Evolutionary conservation across 1,284 basidiomycete genomes (phyloP).

Genomic region (Caloboletus inedulis): DNA sequence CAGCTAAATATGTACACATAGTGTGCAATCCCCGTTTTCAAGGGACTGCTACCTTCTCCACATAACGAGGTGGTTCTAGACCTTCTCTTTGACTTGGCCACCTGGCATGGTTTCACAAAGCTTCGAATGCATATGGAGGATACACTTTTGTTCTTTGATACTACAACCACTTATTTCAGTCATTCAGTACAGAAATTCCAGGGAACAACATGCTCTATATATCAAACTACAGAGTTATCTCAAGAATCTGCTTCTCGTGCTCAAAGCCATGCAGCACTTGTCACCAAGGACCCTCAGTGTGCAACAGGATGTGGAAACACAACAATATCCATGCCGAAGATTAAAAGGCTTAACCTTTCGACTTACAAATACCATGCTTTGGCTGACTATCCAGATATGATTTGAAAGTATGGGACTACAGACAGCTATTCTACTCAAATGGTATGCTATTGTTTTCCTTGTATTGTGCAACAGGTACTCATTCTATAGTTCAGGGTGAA

Average conservation of each 20-base stretch:
- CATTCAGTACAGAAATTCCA: neutral
- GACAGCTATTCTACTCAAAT: no score
- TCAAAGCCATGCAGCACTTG: neutral
- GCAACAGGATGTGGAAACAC: fast-evolving
- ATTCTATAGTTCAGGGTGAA: no score
- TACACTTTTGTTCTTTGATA: neutral
- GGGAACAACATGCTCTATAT: neutral
- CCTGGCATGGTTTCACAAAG: slow-evolving; percentile 36
- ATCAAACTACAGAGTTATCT: neutral
- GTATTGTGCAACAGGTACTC: no score
- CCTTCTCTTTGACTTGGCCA: slow-evolving; percentile 9
- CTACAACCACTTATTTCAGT: neutral
- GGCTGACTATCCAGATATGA: no score
- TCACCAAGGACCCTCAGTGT: neutral
- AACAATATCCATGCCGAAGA: neutral
- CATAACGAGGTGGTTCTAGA: slow-evolving; percentile 20
- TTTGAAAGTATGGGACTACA: no score
- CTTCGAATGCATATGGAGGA: slow-evolving; percentile 29
- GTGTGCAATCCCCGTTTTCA: slow-evolving; percentile 35
- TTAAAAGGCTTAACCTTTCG: slow-evolving; percentile 22
- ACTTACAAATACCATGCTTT: slow-evolving; percentile 8
- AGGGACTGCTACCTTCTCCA: slow-evolving; percentile 29
- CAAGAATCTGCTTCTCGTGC: neutral
- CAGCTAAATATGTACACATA: slow-evolving; percentile 4
- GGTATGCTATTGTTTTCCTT: no score